Evolutionary conservation across 306 rosid genomes (phyloP).

Genomic region (Pachyrhizus erosus): DNA sequence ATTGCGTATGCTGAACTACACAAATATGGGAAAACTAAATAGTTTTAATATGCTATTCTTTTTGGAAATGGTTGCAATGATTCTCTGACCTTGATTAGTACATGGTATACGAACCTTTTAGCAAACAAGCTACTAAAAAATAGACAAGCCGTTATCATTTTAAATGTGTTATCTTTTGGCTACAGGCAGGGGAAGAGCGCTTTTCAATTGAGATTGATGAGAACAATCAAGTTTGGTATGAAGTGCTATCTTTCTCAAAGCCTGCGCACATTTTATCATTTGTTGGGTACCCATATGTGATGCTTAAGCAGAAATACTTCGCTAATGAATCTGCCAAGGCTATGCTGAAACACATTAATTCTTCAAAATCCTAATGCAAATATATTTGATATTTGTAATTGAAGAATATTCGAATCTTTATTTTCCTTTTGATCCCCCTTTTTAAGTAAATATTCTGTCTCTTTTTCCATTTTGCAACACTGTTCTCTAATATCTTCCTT

Average conservation of each 20-base stretch:
- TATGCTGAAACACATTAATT: conserved; percentile 59
- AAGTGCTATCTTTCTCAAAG: conserved; percentile 86
- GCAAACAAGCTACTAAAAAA: neutral
- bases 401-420: conserved; percentile 6
- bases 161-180: conserved; percentile 26
- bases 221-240: conserved; percentile 94
- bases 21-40: neutral
- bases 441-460: neutral
- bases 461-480: neutral
- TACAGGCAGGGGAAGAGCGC: conserved; percentile 95
- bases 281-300: conserved; percentile 83
- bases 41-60: conserved; percentile 13
- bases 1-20: conserved; percentile 9
- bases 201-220: conserved; percentile 84
- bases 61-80: conserved; percentile 17
- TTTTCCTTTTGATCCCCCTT: neutral
- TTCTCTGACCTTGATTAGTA: conserved; percentile 30
- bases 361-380: conserved; percentile 50
- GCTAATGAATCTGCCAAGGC: conserved; percentile 79
- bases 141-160: neutral
- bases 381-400: conserved; percentile 17
- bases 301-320: conserved; percentile 81
- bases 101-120: conserved; percentile 27
- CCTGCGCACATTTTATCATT: conserved; percentile 82
- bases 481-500: conserved; percentile 6